Evolutionary conservation across 202 grass and related monocot genomes (phyloP).

Genomic region (Panicum hallii): DNA sequence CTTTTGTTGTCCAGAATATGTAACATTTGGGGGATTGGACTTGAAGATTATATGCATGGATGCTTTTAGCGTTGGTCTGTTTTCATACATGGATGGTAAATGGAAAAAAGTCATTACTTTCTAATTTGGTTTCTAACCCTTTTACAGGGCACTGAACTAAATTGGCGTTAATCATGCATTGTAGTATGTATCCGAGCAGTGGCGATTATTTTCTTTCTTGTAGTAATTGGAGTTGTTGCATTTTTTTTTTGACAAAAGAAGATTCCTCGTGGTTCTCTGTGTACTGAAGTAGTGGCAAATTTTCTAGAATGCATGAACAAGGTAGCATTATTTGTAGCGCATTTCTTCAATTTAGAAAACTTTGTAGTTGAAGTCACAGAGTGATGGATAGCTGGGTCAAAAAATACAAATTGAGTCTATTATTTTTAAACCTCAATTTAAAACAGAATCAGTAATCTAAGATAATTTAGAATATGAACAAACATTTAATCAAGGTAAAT

Average conservation of each 20-base stretch:
- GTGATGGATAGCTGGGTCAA: background rate
- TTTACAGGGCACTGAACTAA: background rate
- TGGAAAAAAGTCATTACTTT: background rate
- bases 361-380: background rate
- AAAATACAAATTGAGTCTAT: background rate
- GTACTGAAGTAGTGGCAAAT: constrained; percentile 8
- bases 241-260: background rate
- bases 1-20: background rate
- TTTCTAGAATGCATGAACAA: constrained; percentile 11
- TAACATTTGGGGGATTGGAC: background rate
- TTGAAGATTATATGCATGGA: background rate
- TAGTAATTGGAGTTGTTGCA: constrained; percentile 18
- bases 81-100: constrained; percentile 2
- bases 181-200: background rate
- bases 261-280: background rate
- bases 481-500: background rate
- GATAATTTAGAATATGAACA: background rate
- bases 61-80: background rate
- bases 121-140: background rate
- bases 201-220: background rate
- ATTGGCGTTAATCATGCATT: background rate
- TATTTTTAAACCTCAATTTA: constrained; percentile 1
- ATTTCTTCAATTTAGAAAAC: constrained; percentile 18
- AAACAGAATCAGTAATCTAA: background rate
- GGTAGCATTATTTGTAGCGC: background rate